Base-by-base conservation (phyloP, 2,329 filamentous ascomycete species). In the Canariomyces notabilis region DNA sequence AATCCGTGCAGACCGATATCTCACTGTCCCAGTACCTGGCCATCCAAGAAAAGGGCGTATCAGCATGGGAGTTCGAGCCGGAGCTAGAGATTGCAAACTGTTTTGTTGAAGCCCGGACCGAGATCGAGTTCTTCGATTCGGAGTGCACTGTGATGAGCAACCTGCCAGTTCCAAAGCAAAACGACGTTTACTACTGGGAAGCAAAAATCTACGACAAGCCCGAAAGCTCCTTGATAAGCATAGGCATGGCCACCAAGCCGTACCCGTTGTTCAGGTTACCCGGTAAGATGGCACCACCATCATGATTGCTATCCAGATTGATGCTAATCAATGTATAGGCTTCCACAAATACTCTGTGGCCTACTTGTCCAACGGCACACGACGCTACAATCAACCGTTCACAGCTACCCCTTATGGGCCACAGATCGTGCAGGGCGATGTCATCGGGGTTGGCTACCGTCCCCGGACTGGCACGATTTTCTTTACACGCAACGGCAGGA, bases 171-270 rank as follows among this genome's bases (percentile, higher is more conserved):
- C 93, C 93, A 12, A 98, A 98, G 63, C 93, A 98, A 64, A 98
- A 98, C 62, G 93, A 98, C 62, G 91, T 97, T 9, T 98, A 98
- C 67, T 98, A 98, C 68, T 98, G 93, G 93, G 93, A 98, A 67
- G 87, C 90, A 46, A 98, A 98, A 73, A 85, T 98, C 43, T 98
- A 94, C 69, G 93, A 98, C 52, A 97, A 97, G 69, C 89, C 93
- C 4, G 93, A 97, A 53, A 81, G 73, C 49, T 95, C 89, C 0
- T 71, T 89, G 55, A 77, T 98, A 52, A 90, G 87, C 62, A 89
- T 98, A 58, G 93, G 93, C 56, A 87, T 98, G 75, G 87, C 87
- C 37, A 98, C 93, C 16, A 98, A 98, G 64, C 93, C 93, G 6
- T 98, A 98, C 65, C 93, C 93, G 15, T 72, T 97, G 38, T 98